phyloP scores from a whole-genome alignment of 2,329 filamentous ascomycete species.

The Aureobasidium subglaciale region DNA sequence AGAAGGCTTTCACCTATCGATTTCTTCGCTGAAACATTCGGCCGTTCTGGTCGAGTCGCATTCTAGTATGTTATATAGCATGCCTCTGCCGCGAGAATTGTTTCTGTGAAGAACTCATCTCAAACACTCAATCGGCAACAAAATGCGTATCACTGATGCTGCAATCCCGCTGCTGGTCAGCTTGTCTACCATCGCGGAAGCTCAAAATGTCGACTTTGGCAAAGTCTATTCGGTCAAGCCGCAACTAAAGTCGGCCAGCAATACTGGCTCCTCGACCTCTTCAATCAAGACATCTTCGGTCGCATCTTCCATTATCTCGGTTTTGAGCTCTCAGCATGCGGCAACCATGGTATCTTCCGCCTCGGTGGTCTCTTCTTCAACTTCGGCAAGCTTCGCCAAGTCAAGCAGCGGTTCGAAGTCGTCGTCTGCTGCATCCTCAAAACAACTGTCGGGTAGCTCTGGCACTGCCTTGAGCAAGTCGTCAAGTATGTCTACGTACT shows the following conservation, averaged over 20 bases:
- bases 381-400: not conserved
- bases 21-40: not conserved
- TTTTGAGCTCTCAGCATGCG: slow-evolving; percentile 10
- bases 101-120: too few species aligned
- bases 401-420: not conserved
- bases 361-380: not conserved
- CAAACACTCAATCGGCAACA: too few species aligned
- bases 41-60: not conserved
- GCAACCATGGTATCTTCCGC: slow-evolving; percentile 9
- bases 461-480: not conserved
- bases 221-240: slow-evolving; percentile 14
- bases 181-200: slow-evolving; percentile 9
- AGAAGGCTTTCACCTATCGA: not conserved
- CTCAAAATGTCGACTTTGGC: slow-evolving; percentile 10
- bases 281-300: not conserved
- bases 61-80: not conserved
- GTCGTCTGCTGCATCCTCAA: not conserved
- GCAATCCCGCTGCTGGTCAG: slow-evolving; percentile 9
- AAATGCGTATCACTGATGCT: slow-evolving; percentile 8
- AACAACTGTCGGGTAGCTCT: not conserved
- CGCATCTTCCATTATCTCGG: slow-evolving; percentile 14
- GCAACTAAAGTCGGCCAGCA: slow-evolving; percentile 5
- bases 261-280: not conserved
- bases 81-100: not conserved
- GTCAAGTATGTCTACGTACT: not conserved